Evolutionary conservation across 306 rosid species (phyloP).

Genomic region (Alnus glutinosa): DNA sequence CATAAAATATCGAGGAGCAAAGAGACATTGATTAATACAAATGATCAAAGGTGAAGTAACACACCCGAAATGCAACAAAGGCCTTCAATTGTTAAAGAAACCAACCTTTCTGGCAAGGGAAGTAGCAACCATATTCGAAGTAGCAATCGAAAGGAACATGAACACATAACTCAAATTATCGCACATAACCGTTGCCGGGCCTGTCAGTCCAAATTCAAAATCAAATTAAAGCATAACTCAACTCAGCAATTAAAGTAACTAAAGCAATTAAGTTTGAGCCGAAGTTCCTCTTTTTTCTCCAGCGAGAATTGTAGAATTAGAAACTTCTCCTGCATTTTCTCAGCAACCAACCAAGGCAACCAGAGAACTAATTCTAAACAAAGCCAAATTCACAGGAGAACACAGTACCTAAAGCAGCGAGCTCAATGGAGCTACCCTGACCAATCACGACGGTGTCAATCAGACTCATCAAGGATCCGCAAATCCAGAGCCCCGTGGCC

Average conservation of each 20-base stretch:
- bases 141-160: slow-evolving; percentile 91
- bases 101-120: slow-evolving; percentile 82
- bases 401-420: slow-evolving; percentile 79
- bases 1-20: background rate
- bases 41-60: background rate
- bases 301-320: background rate
- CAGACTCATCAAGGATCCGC: slow-evolving; percentile 87
- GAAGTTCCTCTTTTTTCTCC: background rate
- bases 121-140: slow-evolving; percentile 96
- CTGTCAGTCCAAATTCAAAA: slow-evolving; percentile 39
- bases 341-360: background rate
- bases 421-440: slow-evolving; percentile 86
- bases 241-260: background rate
- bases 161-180: slow-evolving; percentile 70
- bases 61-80: background rate
- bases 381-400: background rate
- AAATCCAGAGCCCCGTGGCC: slow-evolving; percentile 77
- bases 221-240: background rate
- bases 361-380: background rate
- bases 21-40: background rate
- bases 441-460: slow-evolving; percentile 81
- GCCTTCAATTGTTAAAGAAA: slow-evolving; percentile 3
- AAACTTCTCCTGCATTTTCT: background rate
- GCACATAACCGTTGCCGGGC: slow-evolving; percentile 86
- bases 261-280: background rate